phyloP scores from a whole-genome alignment of 1,139 yeast genomes.

The Saccharomycopsis crataegensis region DNA sequence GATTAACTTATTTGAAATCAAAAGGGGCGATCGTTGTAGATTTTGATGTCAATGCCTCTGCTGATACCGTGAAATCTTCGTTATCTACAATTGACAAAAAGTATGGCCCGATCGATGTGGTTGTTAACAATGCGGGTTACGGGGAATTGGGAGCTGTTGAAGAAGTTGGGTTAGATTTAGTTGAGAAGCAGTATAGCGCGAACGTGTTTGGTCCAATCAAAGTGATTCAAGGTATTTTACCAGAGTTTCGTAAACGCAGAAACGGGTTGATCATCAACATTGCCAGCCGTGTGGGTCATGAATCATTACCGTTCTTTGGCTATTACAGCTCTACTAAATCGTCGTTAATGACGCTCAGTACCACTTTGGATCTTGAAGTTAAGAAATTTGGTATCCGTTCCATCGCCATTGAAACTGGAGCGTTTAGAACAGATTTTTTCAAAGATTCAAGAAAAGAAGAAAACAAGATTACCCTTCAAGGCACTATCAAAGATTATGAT shows the following conservation, averaged over 20 bases:
- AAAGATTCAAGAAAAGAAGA: too few species aligned
- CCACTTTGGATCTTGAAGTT: not conserved
- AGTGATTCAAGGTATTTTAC: not conserved
- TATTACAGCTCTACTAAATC: not conserved
- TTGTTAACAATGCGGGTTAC: constrained; percentile 3
- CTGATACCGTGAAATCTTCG: constrained; percentile 13
- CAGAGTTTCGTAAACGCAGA: not conserved
- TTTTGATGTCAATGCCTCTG: not conserved
- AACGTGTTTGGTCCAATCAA: constrained; percentile 1
- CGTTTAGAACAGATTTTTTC: not conserved
- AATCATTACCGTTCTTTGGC: not conserved
- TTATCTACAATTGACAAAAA: not conserved
- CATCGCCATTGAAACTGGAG: not conserved
- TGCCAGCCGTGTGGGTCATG: not conserved
- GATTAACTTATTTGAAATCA: not conserved
- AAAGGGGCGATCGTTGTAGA: not conserved
- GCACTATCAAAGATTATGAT: not conserved
- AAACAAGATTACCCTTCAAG: not conserved
- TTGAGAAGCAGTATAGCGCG: not conserved
- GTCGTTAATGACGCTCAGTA: not conserved
- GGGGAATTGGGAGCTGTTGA: not conserved
- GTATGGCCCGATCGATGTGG: not conserved
- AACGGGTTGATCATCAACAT: not conserved
- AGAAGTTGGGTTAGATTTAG: not conserved
- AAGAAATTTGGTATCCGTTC: not conserved